Evolutionary conservation across 768 basidiomycete genomes (phyloP).

Genomic region (Agaricus blazei): DNA sequence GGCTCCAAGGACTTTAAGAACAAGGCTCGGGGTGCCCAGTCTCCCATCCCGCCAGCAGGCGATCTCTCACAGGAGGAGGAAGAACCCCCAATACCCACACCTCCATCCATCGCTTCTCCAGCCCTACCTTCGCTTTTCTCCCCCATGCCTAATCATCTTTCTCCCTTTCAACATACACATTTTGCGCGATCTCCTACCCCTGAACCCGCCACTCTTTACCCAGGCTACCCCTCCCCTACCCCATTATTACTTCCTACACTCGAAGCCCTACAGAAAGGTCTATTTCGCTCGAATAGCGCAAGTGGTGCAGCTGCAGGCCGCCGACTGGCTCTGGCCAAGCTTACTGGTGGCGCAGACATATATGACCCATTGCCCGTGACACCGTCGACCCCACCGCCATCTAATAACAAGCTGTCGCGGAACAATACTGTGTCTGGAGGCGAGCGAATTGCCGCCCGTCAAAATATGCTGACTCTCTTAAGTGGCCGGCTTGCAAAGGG

Average conservation of each 20-base stretch:
- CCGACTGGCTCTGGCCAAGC: conserved; percentile 76
- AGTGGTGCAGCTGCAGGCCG: conserved; percentile 65
- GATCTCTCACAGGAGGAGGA: conserved; percentile 71
- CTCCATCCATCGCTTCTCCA: conserved; percentile 30
- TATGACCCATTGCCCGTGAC: conserved; percentile 56
- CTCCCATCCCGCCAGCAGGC: conserved; percentile 38
- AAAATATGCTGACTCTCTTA: conserved; percentile 59
- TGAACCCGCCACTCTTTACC: conserved; percentile 53
- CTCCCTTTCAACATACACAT: conserved; percentile 44
- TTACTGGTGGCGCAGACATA: conserved; percentile 71
- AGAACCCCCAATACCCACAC: conserved; percentile 32
- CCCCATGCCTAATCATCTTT: conserved; percentile 36
- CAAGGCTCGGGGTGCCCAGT: conserved; percentile 47
- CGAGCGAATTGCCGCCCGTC: conserved; percentile 69
- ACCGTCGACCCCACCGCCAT: conserved; percentile 45
- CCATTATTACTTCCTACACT: conserved; percentile 65
- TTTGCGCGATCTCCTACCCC: conserved; percentile 50
- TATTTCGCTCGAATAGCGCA: conserved; percentile 91
- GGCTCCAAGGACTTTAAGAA: conserved; percentile 71
- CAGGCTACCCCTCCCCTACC: conserved; percentile 61
- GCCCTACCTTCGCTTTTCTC: conserved; percentile 46
- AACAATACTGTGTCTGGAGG: conserved; percentile 84
- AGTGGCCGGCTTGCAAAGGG: conserved; percentile 55
- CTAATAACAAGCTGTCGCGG: conserved; percentile 41
- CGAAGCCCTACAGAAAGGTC: conserved; percentile 70